A percentile compares a stretch with the other conserved stretches of the same genome.
Evolutionary conservation across 1,139 yeast genomes (phyloP).

Genomic region (Zhuliangozyma blackwelliae): DNA sequence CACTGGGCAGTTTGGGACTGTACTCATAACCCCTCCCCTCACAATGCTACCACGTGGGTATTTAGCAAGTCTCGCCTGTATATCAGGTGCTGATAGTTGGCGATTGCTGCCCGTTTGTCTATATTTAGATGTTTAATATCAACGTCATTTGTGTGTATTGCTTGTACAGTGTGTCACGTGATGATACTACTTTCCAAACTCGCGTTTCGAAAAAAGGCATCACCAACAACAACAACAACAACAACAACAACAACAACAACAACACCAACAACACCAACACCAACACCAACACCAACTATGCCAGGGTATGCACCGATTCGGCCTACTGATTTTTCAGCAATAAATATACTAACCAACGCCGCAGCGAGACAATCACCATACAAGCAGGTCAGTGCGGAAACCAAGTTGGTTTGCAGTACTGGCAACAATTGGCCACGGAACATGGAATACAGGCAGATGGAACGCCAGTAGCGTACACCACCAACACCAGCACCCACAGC

Average conservation of each 20-base stretch:
- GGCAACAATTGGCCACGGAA: slow-evolving; percentile 85
- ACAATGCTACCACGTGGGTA: no score
- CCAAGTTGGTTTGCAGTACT: slow-evolving; percentile 89
- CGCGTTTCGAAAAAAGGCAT: no score
- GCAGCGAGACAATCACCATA: slow-evolving; percentile 37
- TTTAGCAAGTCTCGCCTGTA: no score
- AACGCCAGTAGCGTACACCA: slow-evolving; percentile 23
- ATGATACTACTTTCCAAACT: no score
- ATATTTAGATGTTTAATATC: no score
- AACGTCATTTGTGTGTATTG: no score
- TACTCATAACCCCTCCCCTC: no score
- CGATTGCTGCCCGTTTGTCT: no score
- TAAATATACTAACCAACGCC: slow-evolving; percentile 24
- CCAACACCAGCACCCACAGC: slow-evolving; percentile 4
- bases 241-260: slow-evolving; percentile 15
- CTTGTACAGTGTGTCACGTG: no score
- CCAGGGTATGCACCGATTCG: slow-evolving; percentile 24
- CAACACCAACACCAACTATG: slow-evolving; percentile 24
- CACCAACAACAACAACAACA: slow-evolving; percentile 1
- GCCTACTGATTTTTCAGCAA: no score
- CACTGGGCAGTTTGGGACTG: no score
- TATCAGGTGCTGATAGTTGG: no score
- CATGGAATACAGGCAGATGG: slow-evolving; percentile 87
- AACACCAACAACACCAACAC: slow-evolving; percentile 31
- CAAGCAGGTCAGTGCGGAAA: slow-evolving; percentile 90